These are phyloP conservation scores for Stereum hirsutum DNA, from an alignment of 1,284 basidiomycete species.

Conservation along the genomic window DNA sequence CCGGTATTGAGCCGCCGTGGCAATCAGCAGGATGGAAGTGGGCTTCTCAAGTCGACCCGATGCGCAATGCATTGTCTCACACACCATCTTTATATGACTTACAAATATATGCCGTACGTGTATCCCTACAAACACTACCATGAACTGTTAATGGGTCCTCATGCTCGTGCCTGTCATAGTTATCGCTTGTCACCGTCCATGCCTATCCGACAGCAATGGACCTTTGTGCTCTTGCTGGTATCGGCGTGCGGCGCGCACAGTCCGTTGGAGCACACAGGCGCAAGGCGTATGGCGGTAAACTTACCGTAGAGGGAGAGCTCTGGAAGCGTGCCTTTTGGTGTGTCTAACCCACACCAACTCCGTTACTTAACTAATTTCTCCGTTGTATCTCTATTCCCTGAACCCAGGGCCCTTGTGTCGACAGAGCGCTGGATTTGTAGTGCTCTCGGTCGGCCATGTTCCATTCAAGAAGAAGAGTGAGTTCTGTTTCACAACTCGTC, in stretches of 20 bases:
- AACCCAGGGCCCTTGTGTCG: constrained; percentile 46
- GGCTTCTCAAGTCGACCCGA: constrained; percentile 54
- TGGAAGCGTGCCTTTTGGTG: constrained; percentile 73
- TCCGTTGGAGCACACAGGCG: constrained; percentile 33
- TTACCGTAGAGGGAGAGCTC: constrained; percentile 35
- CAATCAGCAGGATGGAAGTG: constrained; percentile 75
- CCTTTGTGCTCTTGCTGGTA: constrained; percentile 43
- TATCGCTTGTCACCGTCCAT: constrained; percentile 28
- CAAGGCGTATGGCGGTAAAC: constrained; percentile 20
- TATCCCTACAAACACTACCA: neutral
- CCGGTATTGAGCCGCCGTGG: constrained; percentile 23
- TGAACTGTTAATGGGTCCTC: neutral
- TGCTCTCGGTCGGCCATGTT: constrained; percentile 71
- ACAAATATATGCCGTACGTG: constrained; percentile 41
- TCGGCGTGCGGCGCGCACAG: constrained; percentile 42
- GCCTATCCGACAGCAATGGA: constrained; percentile 41
- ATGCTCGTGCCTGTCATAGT: constrained; percentile 11
- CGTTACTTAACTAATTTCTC: neutral
- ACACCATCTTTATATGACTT: constrained; percentile 60
- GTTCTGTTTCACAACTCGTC: constrained; percentile 19
- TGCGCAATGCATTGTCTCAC: constrained; percentile 47
- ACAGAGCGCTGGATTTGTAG: constrained; percentile 62
- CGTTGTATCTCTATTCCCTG: neutral
- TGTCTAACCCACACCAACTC: neutral
- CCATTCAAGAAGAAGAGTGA: constrained; percentile 80